Evolutionary conservation across 768 basidiomycete genomes (phyloP).

Genomic region (Postia placenta): DNA sequence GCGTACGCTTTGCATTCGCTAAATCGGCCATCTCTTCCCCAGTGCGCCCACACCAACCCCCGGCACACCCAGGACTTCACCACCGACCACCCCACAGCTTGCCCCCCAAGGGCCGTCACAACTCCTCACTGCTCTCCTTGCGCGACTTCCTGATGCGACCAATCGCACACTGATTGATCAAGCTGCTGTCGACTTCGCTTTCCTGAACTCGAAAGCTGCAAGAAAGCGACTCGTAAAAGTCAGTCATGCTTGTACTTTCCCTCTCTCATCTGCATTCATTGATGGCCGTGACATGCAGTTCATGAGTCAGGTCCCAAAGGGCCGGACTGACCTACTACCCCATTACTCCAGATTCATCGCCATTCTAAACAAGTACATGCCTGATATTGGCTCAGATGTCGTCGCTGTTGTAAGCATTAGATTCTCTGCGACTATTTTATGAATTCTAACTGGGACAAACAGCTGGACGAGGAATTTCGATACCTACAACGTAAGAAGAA

Average conservation of each 20-base stretch:
- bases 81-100: constrained; percentile 56
- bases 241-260: constrained; percentile 3
- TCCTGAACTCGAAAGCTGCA: constrained; percentile 94
- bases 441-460: background rate
- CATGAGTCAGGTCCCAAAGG: constrained; percentile 78
- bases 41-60: constrained; percentile 57
- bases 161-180: constrained; percentile 88
- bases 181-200: constrained; percentile 92
- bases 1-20: background rate
- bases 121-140: constrained; percentile 82
- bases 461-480: constrained; percentile 90
- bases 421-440: background rate
- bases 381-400: constrained; percentile 82
- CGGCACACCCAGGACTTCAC: constrained; percentile 56
- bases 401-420: constrained; percentile 59
- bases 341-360: constrained; percentile 90
- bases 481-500: constrained; percentile 94
- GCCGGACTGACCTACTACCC: constrained; percentile 83
- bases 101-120: constrained; percentile 91
- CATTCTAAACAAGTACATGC: constrained; percentile 87
- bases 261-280: constrained; percentile 2
- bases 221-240: constrained; percentile 89
- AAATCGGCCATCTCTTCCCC: background rate
- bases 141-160: constrained; percentile 90
- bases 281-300: constrained; percentile 62